Evolutionary conservation across 495 filamentous ascomycete species (phyloP).

Genomic region (Hypoxylon intermedium): DNA sequence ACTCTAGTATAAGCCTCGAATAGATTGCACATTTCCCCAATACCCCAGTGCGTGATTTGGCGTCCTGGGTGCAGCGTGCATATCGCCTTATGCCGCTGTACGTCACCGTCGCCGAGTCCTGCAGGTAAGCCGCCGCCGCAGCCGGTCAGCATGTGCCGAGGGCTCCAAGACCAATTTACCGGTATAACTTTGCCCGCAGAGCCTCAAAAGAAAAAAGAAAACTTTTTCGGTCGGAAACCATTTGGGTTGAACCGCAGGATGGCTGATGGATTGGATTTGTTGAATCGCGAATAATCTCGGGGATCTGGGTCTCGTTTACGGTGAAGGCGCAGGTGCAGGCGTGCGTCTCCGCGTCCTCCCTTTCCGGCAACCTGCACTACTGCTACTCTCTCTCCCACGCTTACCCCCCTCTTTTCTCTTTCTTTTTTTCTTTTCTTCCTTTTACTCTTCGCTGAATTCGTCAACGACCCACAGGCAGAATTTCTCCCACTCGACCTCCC

Average conservation of each 20-base stretch:
- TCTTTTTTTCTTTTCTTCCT: slow-evolving; percentile 1
- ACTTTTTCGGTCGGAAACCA: slow-evolving; percentile 16
- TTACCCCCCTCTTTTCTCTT: slow-evolving; percentile 10
- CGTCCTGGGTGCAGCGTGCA: background rate
- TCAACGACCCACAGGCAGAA: slow-evolving; percentile 91
- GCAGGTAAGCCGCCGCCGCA: slow-evolving; percentile 31
- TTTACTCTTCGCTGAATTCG: slow-evolving; percentile 70
- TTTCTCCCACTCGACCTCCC: slow-evolving; percentile 80
- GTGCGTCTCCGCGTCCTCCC: slow-evolving; percentile 7
- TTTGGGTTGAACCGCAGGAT: slow-evolving; percentile 25
- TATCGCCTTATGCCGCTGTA: slow-evolving; percentile 23
- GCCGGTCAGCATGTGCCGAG: too few species aligned
- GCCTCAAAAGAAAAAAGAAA: slow-evolving; percentile 23
- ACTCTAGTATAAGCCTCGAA: slow-evolving; percentile 13
- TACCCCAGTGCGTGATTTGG: slow-evolving; percentile 21
- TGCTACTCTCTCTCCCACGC: background rate
- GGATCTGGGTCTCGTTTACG: slow-evolving; percentile 13
- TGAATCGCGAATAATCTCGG: slow-evolving; percentile 12
- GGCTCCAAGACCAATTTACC: background rate
- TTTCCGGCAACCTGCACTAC: slow-evolving; percentile 17
- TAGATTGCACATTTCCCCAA: slow-evolving; percentile 11
- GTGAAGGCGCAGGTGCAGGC: slow-evolving; percentile 4
- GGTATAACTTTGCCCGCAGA: slow-evolving; percentile 22
- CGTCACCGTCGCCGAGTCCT: slow-evolving; percentile 26
- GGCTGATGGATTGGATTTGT: background rate